Evolutionary conservation across 768 basidiomycete genomes (phyloP).

Genomic region (Mycena capillaripes): DNA sequence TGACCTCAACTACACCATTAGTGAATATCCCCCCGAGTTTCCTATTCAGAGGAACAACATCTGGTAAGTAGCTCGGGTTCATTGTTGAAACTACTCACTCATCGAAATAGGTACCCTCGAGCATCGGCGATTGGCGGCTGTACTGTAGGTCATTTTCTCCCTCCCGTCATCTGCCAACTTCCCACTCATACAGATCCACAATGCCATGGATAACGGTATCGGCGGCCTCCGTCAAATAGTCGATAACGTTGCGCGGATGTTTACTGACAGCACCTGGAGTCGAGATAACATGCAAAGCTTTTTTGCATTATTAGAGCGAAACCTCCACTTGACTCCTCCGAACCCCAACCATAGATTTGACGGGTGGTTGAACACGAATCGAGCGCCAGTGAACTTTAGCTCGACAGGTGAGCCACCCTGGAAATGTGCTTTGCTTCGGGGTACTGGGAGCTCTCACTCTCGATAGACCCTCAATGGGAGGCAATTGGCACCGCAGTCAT

Average conservation of each 20-base stretch:
- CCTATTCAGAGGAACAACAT: constrained; percentile 4
- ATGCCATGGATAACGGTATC: constrained; percentile 45
- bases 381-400: background rate
- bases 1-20: constrained; percentile 43
- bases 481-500: too few relatives aligned
- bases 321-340: constrained; percentile 36
- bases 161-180: background rate
- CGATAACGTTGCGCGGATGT: constrained; percentile 42
- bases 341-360: too few relatives aligned
- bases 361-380: constrained; percentile 44
- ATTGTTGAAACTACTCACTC: constrained; percentile 35
- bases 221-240: constrained; percentile 41
- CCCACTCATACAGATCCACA: constrained; percentile 35
- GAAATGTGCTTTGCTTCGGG: background rate
- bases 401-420: constrained; percentile 9
- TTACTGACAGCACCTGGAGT: constrained; percentile 44
- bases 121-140: constrained; percentile 44
- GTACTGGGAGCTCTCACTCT: too few relatives aligned
- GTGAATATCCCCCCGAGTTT: constrained; percentile 43
- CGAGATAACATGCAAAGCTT: constrained; percentile 47
- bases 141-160: constrained; percentile 36
- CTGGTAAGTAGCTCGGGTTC: background rate
- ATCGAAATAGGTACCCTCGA: constrained; percentile 43
- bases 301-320: constrained; percentile 42
- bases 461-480: too few relatives aligned